A percentile compares a stretch with the other conserved stretches of the same genome.
Conservation (phyloP, 2,329 filamentous ascomycete genomes). For the Geosmithia flava region DNA sequence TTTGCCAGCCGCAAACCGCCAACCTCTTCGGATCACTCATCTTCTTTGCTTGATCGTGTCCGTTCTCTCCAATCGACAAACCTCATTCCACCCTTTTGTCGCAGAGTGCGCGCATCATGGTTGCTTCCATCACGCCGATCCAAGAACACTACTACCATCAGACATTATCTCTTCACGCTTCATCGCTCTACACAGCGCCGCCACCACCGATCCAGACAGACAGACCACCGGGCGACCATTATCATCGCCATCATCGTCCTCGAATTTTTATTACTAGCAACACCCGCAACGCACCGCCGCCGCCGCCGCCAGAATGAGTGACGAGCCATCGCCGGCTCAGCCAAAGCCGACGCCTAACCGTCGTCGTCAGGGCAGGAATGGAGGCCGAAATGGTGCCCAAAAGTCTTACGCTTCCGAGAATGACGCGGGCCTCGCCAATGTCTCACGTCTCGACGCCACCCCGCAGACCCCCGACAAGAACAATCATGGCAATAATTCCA, state of each 20-base stretch:
- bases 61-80: background rate
- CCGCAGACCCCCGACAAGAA: constrained; percentile 35
- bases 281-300: background rate
- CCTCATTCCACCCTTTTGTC: background rate
- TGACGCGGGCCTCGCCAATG: constrained; percentile 23
- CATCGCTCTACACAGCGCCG: background rate
- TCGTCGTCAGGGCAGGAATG: constrained; percentile 25
- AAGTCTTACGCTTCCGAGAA: constrained; percentile 50
- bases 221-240: background rate
- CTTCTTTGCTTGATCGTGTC: no score
- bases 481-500: constrained; percentile 9
- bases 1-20: no score
- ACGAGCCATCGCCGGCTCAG: background rate
- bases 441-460: constrained; percentile 20
- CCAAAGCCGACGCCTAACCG: constrained; percentile 20
- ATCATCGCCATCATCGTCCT: background rate
- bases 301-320: background rate
- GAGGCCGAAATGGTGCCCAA: constrained; percentile 26
- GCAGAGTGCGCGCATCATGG: background rate
- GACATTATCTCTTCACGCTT: background rate
- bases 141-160: background rate
- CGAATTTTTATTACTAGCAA: background rate
- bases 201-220: background rate
- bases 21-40: no score
- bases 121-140: background rate